These are phyloP conservation scores for Rubus idaeus DNA, from an alignment of 306 rosid genomes.

Conservation along the genomic window DNA sequence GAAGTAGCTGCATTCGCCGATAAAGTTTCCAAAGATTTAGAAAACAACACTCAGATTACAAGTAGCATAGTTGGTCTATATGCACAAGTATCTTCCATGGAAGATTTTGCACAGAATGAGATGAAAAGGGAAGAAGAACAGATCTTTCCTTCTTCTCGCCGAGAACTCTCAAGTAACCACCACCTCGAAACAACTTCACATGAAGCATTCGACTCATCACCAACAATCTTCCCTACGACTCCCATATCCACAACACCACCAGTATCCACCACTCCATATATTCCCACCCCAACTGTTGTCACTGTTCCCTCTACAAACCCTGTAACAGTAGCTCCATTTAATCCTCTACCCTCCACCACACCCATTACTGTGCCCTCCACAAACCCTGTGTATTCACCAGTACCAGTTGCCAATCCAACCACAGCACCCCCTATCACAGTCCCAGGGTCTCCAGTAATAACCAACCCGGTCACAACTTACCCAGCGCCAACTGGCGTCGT, in stretches of 20 bases:
- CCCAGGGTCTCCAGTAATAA: slow-evolving; percentile 54
- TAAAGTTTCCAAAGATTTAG: slow-evolving; percentile 44
- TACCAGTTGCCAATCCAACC: slow-evolving; percentile 49
- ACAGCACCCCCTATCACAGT: slow-evolving; percentile 48
- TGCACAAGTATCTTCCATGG: slow-evolving; percentile 41
- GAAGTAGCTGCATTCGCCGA: slow-evolving; percentile 43
- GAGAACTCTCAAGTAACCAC: slow-evolving; percentile 37
- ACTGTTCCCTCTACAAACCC: slow-evolving; percentile 79
- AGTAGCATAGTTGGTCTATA: slow-evolving; percentile 48
- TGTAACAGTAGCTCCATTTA: slow-evolving; percentile 50
- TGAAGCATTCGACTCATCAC: slow-evolving; percentile 44
- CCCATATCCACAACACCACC: slow-evolving; percentile 40
- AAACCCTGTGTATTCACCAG: slow-evolving; percentile 49
- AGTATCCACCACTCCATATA: slow-evolving; percentile 46
- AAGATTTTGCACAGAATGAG: slow-evolving; percentile 45
- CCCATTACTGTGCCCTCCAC: slow-evolving; percentile 55
- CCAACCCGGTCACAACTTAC: slow-evolving; percentile 65
- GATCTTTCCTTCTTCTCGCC: slow-evolving; percentile 34
- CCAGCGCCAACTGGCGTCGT: slow-evolving; percentile 61
- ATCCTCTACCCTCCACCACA: slow-evolving; percentile 66
- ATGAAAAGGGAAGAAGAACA: slow-evolving; percentile 48
- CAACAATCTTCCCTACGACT: slow-evolving; percentile 56
- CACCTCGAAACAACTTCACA: slow-evolving; percentile 40
- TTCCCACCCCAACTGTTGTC: slow-evolving; percentile 56
- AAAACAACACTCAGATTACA: slow-evolving; percentile 33